phyloP scores from a whole-genome alignment of 768 basidiomycete genomes.

The Hypholoma fasciculare region DNA sequence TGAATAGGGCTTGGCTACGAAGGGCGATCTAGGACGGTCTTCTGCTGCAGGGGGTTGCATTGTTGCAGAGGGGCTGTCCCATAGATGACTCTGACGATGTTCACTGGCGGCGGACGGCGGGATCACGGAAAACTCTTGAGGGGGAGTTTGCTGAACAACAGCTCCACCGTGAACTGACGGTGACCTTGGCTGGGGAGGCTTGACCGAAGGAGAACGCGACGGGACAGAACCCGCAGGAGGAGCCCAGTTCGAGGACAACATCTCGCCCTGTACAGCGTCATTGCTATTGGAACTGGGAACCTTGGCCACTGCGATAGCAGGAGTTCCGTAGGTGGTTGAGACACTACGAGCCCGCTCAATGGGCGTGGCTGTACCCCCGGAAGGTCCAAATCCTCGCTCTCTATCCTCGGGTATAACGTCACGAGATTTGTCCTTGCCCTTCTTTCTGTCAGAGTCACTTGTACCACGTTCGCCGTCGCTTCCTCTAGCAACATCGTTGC shows the following conservation, averaged over 20 bases:
- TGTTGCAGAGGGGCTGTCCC: slow-evolving; percentile 12
- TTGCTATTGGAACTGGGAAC: slow-evolving; percentile 13
- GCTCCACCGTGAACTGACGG: slow-evolving; percentile 12
- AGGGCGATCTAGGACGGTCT: slow-evolving; percentile 11
- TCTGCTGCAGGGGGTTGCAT: slow-evolving; percentile 8
- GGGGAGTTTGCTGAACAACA: slow-evolving; percentile 7
- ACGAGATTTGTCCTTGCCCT: slow-evolving; percentile 23
- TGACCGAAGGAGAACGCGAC: slow-evolving; percentile 19
- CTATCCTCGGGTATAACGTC: slow-evolving; percentile 24
- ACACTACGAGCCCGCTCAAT: slow-evolving; percentile 10
- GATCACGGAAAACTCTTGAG: slow-evolving; percentile 13
- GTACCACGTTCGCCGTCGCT: slow-evolving; percentile 20
- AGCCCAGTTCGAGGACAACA: slow-evolving; percentile 14
- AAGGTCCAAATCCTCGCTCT: slow-evolving; percentile 20
- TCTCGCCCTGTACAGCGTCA: slow-evolving; percentile 10
- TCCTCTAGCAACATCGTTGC: slow-evolving; percentile 10
- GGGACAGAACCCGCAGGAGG: slow-evolving; percentile 11
- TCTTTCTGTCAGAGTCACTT: slow-evolving; percentile 24
- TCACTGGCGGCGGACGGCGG: slow-evolving; percentile 21
- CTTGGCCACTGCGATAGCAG: slow-evolving; percentile 8
- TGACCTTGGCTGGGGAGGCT: slow-evolving; percentile 18
- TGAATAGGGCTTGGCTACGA: slow-evolving; percentile 1
- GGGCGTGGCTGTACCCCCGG: slow-evolving; percentile 12
- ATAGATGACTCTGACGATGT: slow-evolving; percentile 19
- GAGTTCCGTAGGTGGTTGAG: slow-evolving; percentile 10